A percentile compares a stretch with the other conserved stretches of the same genome.
These are phyloP conservation scores for Kwoniella newhampshirensis DNA, from an alignment of 768 basidiomycete genomes.

Conservation along the genomic window DNA sequence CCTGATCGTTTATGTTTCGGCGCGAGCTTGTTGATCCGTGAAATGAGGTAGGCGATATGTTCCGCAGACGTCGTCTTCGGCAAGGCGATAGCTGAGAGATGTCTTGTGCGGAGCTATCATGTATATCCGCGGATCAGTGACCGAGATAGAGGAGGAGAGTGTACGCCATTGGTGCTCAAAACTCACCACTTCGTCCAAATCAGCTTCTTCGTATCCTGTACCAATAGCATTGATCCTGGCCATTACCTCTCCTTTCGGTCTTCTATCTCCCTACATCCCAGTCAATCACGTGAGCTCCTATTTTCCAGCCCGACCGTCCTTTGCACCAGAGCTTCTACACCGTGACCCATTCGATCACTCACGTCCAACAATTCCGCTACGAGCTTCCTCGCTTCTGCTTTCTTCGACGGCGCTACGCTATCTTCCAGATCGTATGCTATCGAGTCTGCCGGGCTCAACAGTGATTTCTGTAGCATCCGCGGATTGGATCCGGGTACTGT, in stretches of 20 bases:
- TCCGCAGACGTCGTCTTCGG: conserved; percentile 75
- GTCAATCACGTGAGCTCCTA: no score
- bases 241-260: conserved; percentile 38
- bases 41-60: conserved; percentile 65
- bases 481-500: conserved; percentile 76
- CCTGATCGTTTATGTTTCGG: conserved; percentile 26
- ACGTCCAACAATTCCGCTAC: conserved; percentile 61
- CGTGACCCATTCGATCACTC: conserved; percentile 4
- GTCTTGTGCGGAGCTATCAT: conserved; percentile 56
- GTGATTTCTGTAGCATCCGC: conserved; percentile 77
- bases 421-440: conserved; percentile 89
- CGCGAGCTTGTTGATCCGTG: conserved; percentile 56
- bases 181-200: conserved; percentile 44
- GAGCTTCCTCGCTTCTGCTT: conserved; percentile 62
- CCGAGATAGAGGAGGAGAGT: not conserved
- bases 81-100: conserved; percentile 69
- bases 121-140: not conserved
- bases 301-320: no score
- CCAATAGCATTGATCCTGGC: conserved; percentile 51
- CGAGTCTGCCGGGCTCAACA: conserved; percentile 65
- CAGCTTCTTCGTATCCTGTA: conserved; percentile 43
- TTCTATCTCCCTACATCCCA: conserved; percentile 17
- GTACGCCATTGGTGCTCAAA: not conserved
- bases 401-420: conserved; percentile 65
- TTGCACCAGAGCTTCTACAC: no score